These are phyloP conservation scores for Butyriboletus loyo DNA, from an alignment of 768 basidiomycete genomes.

Conservation along the genomic window DNA sequence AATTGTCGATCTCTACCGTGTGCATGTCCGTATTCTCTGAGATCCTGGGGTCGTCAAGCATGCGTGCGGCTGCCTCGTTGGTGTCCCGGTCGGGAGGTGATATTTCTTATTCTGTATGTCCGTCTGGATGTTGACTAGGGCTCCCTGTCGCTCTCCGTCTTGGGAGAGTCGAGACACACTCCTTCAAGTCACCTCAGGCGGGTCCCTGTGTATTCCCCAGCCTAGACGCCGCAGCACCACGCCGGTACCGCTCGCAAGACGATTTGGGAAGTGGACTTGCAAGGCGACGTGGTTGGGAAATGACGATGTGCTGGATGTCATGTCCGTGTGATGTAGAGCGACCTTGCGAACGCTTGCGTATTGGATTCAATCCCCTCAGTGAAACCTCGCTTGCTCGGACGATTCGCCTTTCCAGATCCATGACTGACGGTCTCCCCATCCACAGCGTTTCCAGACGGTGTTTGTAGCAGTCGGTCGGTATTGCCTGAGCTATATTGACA, in stretches of 20 bases:
- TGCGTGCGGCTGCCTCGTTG: constrained; percentile 16
- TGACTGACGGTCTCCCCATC: constrained; percentile 4
- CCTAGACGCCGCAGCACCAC: constrained; percentile 9
- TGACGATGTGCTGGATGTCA: constrained; percentile 21
- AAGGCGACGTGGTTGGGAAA: not conserved
- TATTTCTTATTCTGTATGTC: not conserved
- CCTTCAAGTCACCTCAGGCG: constrained; percentile 5
- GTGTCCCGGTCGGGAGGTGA: not conserved
- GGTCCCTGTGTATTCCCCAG: not conserved
- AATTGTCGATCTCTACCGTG: constrained; percentile 16
- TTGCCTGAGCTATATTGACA: no score
- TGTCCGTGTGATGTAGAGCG: constrained; percentile 24
- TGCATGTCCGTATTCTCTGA: constrained; percentile 13
- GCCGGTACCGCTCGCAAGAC: constrained; percentile 21
- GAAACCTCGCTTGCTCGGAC: constrained; percentile 2
- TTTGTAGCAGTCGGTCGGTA: not conserved
- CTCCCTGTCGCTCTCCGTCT: not conserved
- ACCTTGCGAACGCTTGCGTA: constrained; percentile 1
- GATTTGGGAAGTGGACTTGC: constrained; percentile 17
- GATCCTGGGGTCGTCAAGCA: constrained; percentile 13
- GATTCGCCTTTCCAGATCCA: constrained; percentile 14
- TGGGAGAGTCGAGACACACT: not conserved
- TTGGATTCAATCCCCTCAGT: constrained; percentile 1
- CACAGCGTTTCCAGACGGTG: not conserved
- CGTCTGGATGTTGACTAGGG: not conserved